phyloP scores from a whole-genome alignment of 2,329 filamentous ascomycete species.

The Hirsutella rhossiliensis region DNA sequence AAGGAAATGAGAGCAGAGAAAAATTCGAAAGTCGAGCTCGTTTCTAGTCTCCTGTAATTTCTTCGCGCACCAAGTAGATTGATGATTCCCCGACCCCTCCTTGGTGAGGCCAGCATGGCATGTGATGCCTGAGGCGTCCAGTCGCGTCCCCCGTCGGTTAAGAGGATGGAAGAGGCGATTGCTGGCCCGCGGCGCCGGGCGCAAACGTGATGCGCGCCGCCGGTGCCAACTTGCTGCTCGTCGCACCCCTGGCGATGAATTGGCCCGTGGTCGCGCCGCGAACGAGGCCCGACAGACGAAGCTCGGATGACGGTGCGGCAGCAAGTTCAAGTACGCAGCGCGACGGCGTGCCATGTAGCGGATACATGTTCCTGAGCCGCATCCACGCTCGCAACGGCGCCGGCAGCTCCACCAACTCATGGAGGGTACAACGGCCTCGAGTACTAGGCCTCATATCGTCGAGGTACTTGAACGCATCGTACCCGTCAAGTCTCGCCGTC shows the following conservation, averaged over 20 bases:
- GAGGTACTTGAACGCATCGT: not conserved
- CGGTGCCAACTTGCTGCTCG: too few species aligned
- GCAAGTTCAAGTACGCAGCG: not conserved
- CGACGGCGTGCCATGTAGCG: not conserved
- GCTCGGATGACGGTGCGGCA: too few species aligned
- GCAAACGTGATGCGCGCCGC: too few species aligned
- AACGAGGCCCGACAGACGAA: too few species aligned
- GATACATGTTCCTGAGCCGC: not conserved
- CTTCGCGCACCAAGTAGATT: not conserved
- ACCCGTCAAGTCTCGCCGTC: not conserved
- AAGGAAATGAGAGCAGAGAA: not conserved
- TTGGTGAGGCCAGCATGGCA: too few species aligned
- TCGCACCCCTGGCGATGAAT: too few species aligned
- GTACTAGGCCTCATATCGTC: not conserved
- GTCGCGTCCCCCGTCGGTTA: too few species aligned
- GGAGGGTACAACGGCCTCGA: not conserved
- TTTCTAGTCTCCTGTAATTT: not conserved
- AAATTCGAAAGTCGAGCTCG: not conserved
- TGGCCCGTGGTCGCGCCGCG: too few species aligned
- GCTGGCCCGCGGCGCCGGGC: too few species aligned
- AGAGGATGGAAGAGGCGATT: too few species aligned
- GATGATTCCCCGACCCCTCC: not conserved
- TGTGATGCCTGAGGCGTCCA: too few species aligned
- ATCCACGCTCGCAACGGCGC: not conserved
- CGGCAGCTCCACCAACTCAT: slow-evolving; percentile 1